Conservation (phyloP, 352 stramenopile genomes). For the Phytopythium aichiense region DNA sequence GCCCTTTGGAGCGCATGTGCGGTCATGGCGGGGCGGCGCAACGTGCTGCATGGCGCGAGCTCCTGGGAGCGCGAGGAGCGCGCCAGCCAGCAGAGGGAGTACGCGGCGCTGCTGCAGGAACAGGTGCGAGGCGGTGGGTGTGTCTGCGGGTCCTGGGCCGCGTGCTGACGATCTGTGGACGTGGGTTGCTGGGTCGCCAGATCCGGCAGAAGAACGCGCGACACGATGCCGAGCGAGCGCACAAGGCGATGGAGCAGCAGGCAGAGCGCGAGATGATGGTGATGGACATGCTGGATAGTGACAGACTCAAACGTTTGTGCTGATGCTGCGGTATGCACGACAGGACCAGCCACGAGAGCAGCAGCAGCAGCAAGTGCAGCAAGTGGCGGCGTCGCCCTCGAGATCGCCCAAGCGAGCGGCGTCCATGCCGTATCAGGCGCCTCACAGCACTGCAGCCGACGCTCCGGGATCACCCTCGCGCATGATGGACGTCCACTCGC, state of each 20-base stretch:
- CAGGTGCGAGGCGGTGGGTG: conserved; percentile 21
- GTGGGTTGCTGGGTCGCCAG: conserved; percentile 3
- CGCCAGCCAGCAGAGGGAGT: conserved; percentile 50
- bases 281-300: not conserved
- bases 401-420: conserved; percentile 3
- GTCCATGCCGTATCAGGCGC: not conserved
- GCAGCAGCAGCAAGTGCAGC: not conserved
- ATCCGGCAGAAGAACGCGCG: conserved; percentile 45
- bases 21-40: conserved; percentile 19
- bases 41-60: conserved; percentile 31
- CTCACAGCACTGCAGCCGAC: not conserved
- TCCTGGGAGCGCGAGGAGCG: conserved; percentile 49
- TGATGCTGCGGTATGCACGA: not conserved
- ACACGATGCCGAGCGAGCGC: conserved; percentile 36
- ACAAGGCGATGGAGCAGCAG: conserved; percentile 40
- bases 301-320: not conserved
- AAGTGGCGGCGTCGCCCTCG: not conserved
- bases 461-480: not conserved
- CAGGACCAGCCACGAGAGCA: not conserved
- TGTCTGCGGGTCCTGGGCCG: too few species aligned
- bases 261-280: conserved; percentile 41
- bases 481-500: not conserved
- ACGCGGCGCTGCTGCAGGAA: conserved; percentile 61
- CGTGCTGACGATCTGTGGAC: not conserved
- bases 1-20: not conserved